These are phyloP conservation scores for Exophiala spinifera DNA, from an alignment of 2,329 filamentous ascomycete species.

Conservation along the genomic window DNA sequence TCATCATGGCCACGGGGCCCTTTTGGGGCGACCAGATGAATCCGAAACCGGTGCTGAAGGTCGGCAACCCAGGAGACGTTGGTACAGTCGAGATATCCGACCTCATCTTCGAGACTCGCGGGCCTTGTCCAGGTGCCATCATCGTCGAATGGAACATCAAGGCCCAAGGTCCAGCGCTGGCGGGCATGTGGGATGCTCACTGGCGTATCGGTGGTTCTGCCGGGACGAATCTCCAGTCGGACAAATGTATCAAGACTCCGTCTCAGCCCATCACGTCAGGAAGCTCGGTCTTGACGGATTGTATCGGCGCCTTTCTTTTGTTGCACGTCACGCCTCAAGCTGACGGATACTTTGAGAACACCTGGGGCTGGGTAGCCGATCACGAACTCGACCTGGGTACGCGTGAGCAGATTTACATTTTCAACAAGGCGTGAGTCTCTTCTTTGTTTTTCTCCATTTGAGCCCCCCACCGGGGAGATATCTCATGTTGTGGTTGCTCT, in stretches of 20 bases:
- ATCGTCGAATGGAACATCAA: slow-evolving; percentile 39
- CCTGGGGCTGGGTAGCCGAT: slow-evolving; percentile 36
- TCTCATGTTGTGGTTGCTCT: too few species aligned
- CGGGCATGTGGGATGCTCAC: slow-evolving; percentile 36
- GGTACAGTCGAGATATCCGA: slow-evolving; percentile 39
- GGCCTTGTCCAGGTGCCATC: slow-evolving; percentile 37
- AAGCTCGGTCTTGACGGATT: slow-evolving; percentile 28
- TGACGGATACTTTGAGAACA: slow-evolving; percentile 38
- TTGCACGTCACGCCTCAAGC: slow-evolving; percentile 61
- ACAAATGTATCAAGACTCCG: slow-evolving; percentile 33
- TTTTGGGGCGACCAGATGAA: slow-evolving; percentile 32
- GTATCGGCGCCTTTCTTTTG: slow-evolving; percentile 47
- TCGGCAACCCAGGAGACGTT: slow-evolving; percentile 33
- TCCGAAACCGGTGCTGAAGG: slow-evolving; percentile 30
- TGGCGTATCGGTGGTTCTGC: slow-evolving; percentile 40
- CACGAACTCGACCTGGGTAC: slow-evolving; percentile 33
- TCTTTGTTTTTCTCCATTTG: neutral
- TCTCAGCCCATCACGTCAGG: slow-evolving; percentile 33
- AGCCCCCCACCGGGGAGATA: too few species aligned
- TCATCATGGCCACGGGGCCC: slow-evolving; percentile 35
- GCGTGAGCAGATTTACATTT: slow-evolving; percentile 63
- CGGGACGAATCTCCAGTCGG: slow-evolving; percentile 34
- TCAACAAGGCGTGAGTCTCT: slow-evolving; percentile 49
- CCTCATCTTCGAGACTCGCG: slow-evolving; percentile 37
- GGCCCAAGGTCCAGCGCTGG: slow-evolving; percentile 32